Evolutionary conservation across 1,284 basidiomycete species (phyloP), one percentile per base, ranked within the genome.

Genomic region (Cutaneotrichosporon sp.): DNA sequence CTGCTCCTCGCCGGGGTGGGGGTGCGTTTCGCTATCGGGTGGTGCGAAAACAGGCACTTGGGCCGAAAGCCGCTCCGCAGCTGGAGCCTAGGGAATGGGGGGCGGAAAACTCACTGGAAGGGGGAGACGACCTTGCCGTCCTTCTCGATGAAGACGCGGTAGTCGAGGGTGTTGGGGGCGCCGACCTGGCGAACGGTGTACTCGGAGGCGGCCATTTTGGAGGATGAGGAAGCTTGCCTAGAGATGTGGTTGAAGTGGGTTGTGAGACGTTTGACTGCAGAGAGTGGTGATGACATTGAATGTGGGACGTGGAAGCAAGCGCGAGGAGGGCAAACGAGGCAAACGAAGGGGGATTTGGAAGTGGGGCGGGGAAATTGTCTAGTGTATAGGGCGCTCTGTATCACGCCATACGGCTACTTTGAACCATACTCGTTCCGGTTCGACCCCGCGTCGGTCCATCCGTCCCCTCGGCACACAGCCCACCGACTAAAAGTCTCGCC

Each of bases 61-160:
- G 18, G 38, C 18, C 18, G 38, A 42, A 42, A 42, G 38, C 16
- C 38, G 18, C 38, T 42, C 38, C 16, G 38, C 8, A 10, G 25
- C 22, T 22, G 20, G 45, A 20, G 43, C 24, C n/a, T n/a, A 9
- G 20, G 10, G 5, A 9, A 7, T 22, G 11, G 13, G 43, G n/a
- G 18, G 9, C 24, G 43, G 43, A 47, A 10, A 8, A 75, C 78
- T 69, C 65, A 80, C 80, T 97, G 94, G 87, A 92, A 97, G 64
- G 92, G 85, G 18, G 94, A 97, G 66, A 95, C 82, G 80, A 93
- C 88, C 67, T 86, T 85, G 72, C 89, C 88, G 73, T 90, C 87
- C 77, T 91, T 89, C 81, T 99, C 95, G 81, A 94, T 87, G 85
- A 82, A 99, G 65, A 95, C 89, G 65, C 95, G 91, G 84, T 97